phyloP scores from a whole-genome alignment of 805 yeast genomes.

The Debaryomyces maramus region DNA sequence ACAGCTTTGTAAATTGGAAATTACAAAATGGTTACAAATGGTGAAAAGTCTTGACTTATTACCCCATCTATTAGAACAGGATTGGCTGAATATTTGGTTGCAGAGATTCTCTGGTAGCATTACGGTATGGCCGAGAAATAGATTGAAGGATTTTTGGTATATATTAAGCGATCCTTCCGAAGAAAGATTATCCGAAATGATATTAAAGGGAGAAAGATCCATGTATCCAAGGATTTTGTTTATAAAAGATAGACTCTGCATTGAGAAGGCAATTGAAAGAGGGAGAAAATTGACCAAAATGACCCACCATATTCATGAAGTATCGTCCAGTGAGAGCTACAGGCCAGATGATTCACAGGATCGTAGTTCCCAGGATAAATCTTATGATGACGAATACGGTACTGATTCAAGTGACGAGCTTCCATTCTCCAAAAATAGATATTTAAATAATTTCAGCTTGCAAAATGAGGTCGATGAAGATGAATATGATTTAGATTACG shows the following conservation, averaged over 20 bases:
- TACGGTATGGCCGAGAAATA: slow-evolving; percentile 72
- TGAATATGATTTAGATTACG: slow-evolving; percentile 10
- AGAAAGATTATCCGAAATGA: slow-evolving; percentile 53
- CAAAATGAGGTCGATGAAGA: slow-evolving; percentile 5
- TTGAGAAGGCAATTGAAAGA: slow-evolving; percentile 63
- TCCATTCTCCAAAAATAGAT: background rate
- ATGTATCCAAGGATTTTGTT: slow-evolving; percentile 67
- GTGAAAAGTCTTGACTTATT: slow-evolving; percentile 63
- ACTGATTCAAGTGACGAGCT: slow-evolving; percentile 14
- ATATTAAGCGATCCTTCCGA: slow-evolving; percentile 69
- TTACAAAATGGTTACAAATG: slow-evolving; percentile 73
- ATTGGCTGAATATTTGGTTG: slow-evolving; percentile 77
- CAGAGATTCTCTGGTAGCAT: slow-evolving; percentile 75
- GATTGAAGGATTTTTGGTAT: slow-evolving; percentile 57
- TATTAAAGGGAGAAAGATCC: slow-evolving; percentile 61
- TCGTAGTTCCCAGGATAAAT: slow-evolving; percentile 1
- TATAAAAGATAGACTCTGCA: slow-evolving; percentile 59
- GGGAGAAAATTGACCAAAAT: slow-evolving; percentile 40
- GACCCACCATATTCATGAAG: slow-evolving; percentile 15
- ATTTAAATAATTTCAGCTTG: background rate
- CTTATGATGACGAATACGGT: slow-evolving; percentile 12
- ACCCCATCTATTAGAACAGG: slow-evolving; percentile 70
- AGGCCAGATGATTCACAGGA: slow-evolving; percentile 5
- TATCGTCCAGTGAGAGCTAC: background rate
- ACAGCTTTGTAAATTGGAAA: slow-evolving; percentile 67